A percentile compares a stretch with the other conserved stretches of the same genome.
Conservation (phyloP, 805 yeast species). For the Sugiyamaella floridensis region DNA sequence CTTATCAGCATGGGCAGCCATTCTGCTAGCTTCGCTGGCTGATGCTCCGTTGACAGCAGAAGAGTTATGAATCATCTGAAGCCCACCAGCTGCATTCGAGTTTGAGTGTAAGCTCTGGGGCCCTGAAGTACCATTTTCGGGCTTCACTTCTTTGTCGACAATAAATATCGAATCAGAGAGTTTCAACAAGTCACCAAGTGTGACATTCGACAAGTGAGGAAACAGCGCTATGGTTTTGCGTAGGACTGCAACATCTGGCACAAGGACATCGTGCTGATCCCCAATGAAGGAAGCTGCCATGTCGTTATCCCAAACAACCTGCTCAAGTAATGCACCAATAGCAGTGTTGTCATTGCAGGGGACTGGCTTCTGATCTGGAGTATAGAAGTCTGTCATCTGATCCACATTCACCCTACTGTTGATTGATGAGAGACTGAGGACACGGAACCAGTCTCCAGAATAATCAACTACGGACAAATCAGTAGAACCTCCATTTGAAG, state of each 20-base stretch:
- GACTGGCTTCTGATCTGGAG: not conserved
- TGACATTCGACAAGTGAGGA: constrained; percentile 9
- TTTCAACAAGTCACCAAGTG: not conserved
- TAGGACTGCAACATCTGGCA: constrained; percentile 13
- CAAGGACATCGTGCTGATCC: not conserved
- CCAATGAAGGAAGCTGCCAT: constrained; percentile 19
- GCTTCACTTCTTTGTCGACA: not conserved
- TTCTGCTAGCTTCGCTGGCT: not conserved
- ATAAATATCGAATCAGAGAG: constrained; percentile 12
- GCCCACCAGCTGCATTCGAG: not conserved
- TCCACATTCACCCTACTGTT: not conserved
- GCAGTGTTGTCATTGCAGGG: constrained; percentile 9
- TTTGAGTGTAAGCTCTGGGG: not conserved
- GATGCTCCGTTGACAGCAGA: not conserved
- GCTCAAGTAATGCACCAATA: constrained; percentile 26
- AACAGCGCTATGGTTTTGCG: constrained; percentile 9
- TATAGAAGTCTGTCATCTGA: not conserved
- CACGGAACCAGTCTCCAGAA: not conserved
- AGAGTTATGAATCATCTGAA: not conserved
- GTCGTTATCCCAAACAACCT: constrained; percentile 34
- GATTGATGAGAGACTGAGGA: not conserved
- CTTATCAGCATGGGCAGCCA: constrained; percentile 1
- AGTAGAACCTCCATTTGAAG: not conserved
- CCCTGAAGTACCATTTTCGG: not conserved
- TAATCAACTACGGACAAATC: not conserved